Evolutionary conservation across 139 green algal genomes (phyloP), one percentile per base, ranked within the genome.

Genomic region (Coelastrella sp.): DNA sequence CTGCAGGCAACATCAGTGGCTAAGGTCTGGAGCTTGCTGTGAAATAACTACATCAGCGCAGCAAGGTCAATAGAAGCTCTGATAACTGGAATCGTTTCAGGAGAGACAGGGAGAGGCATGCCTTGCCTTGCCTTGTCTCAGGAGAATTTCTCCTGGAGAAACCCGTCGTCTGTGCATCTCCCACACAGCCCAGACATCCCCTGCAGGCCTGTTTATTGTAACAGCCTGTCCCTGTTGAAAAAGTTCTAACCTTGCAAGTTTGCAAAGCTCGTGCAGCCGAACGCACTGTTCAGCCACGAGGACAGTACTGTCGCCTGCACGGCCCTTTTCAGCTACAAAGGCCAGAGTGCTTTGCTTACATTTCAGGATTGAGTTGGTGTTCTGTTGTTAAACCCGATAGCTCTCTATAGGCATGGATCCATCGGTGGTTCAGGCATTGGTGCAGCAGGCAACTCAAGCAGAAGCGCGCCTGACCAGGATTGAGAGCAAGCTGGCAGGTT

Each of bases 401-500:
- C 35, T 49, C 35, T 49, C 35, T 73, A n/a, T n/a, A 79, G 73
- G n/a, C 20, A 88, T 88, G 84, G 84, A 88, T 59, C 84, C 84
- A n/a, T 24, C 68, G 10, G 68, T 88, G 24, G 20, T 88, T 35
- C 49, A 80, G 57, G 84, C 84, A 8, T 49, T 88, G 20, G 84
- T 81, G 49, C 84, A 80, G 84, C 84, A 88, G 49, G 84, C 84
- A 58, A 49, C 35, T n/a, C 20, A 66, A 57, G 84, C 84, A 57
- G 84, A 88, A 24, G 84, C 84, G 8, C 66, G 84, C 17, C 68
- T 88, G 7, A n/a, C 66, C 4, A 66, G 81, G 20, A 88, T 88
- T 68, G 84, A 88, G 68, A 88, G 68, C 68, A 88, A 88, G 68
- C 56, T 88, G 8, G 27, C 66, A 72, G 84, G 84, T 88, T 35